A percentile compares a stretch with the other conserved stretches of the same genome.
Conservation (phyloP, 192 early-diverging fungal species). For the Phycomyces blakesleeanus region DNA sequence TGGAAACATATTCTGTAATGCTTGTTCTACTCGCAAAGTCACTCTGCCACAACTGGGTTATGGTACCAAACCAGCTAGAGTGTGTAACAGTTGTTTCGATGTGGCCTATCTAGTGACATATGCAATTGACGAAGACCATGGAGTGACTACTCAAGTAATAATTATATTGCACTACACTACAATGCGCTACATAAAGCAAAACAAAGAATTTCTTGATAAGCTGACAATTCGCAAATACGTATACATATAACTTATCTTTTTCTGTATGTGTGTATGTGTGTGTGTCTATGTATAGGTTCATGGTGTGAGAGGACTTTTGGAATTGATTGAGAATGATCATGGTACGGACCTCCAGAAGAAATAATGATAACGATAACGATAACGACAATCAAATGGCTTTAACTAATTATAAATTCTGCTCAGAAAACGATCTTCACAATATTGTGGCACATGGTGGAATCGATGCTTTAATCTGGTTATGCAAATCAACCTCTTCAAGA, state of each 20-base stretch:
- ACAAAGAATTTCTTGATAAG: too few species aligned
- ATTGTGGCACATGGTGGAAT: slow-evolving; percentile 50
- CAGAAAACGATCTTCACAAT: slow-evolving; percentile 43
- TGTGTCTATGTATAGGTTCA: slow-evolving; percentile 27
- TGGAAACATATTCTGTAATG: slow-evolving; percentile 55
- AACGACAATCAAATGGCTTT: too few species aligned
- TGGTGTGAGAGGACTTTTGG: slow-evolving; percentile 49
- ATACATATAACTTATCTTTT: too few species aligned
- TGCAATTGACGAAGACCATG: slow-evolving; percentile 49
- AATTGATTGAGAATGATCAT: slow-evolving; percentile 47
- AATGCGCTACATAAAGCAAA: too few species aligned
- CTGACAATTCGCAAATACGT: too few species aligned
- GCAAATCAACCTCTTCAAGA: slow-evolving; percentile 30
- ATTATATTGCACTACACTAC: too few species aligned
- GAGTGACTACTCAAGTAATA: slow-evolving; percentile 48
- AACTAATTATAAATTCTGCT: too few species aligned
- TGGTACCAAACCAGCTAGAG: slow-evolving; percentile 45
- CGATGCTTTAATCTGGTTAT: slow-evolving; percentile 51
- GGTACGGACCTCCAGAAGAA: slow-evolving; percentile 31
- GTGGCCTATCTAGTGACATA: slow-evolving; percentile 55
- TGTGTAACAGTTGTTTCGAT: slow-evolving; percentile 54
- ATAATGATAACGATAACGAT: too few species aligned
- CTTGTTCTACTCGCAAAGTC: slow-evolving; percentile 48
- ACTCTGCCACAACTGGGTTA: slow-evolving; percentile 54
- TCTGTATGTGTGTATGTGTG: too few species aligned